Conservation (phyloP, 306 rosid species). For the Cajanus cajan region DNA sequence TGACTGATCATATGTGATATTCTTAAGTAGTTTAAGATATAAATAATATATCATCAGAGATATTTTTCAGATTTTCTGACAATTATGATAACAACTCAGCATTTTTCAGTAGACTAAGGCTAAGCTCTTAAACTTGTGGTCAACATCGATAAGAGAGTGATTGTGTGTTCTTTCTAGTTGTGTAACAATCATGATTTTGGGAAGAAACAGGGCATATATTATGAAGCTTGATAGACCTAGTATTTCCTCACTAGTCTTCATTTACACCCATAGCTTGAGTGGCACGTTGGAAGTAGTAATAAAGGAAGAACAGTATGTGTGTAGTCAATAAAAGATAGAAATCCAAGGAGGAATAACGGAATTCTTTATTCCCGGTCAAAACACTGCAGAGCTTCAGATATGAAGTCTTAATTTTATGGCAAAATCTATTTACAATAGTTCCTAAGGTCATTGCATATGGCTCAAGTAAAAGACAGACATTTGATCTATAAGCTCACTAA, state of each 20-base stretch:
- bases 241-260: not conserved
- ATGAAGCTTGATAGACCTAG: not conserved
- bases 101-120: not conserved
- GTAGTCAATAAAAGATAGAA: constrained; percentile 11
- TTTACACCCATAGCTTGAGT: constrained; percentile 5
- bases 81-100: not conserved
- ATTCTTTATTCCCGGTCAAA: not conserved
- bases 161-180: not conserved
- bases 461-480: not conserved
- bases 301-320: not conserved
- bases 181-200: not conserved
- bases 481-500: not conserved
- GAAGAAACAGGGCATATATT: not conserved
- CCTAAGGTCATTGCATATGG: not conserved
- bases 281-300: not conserved
- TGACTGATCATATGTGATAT: too few relatives aligned
- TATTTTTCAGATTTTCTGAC: too few relatives aligned
- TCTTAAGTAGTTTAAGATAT: too few relatives aligned
- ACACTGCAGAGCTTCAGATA: not conserved
- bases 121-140: not conserved
- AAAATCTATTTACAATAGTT: not conserved
- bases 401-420: constrained; percentile 6
- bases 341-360: not conserved
- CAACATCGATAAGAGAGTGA: not conserved
- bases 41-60: too few relatives aligned